phyloP scores from a whole-genome alignment of 2,329 filamentous ascomycete genomes.

The Mycogone perniciosa region DNA sequence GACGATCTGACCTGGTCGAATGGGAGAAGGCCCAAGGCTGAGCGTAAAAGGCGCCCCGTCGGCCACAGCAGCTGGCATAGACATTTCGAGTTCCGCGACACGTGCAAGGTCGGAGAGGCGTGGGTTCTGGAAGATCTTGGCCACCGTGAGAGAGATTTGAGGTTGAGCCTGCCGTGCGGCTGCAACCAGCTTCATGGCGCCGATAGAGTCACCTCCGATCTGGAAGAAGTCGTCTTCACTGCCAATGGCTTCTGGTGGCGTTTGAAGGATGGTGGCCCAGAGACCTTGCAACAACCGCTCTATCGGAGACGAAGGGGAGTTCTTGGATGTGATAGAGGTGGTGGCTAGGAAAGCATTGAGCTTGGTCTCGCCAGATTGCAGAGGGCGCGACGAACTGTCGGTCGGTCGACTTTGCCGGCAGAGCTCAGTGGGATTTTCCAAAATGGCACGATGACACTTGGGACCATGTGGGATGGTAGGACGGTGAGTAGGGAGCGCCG shows the following conservation, averaged over 20 bases:
- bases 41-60: neutral
- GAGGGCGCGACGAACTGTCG: neutral
- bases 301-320: neutral
- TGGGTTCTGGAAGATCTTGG: neutral
- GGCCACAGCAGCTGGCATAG: neutral
- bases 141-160: neutral
- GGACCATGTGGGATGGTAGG: slow-evolving; percentile 16
- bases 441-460: slow-evolving; percentile 13
- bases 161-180: neutral
- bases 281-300: neutral
- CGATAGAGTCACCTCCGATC: neutral
- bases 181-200: neutral
- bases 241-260: neutral
- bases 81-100: neutral
- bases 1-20: neutral
- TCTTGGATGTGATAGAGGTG: neutral
- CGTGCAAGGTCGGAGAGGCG: neutral
- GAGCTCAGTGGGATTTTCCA: slow-evolving; percentile 10
- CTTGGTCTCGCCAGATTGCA: neutral
- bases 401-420: slow-evolving; percentile 15
- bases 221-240: neutral
- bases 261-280: neutral
- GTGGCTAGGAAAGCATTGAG: neutral
- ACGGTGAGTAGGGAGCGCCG: neutral
- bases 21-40: neutral